Evolutionary conservation across 1,139 yeast genomes (phyloP).

Genomic region (Geotrichum restrictum): DNA sequence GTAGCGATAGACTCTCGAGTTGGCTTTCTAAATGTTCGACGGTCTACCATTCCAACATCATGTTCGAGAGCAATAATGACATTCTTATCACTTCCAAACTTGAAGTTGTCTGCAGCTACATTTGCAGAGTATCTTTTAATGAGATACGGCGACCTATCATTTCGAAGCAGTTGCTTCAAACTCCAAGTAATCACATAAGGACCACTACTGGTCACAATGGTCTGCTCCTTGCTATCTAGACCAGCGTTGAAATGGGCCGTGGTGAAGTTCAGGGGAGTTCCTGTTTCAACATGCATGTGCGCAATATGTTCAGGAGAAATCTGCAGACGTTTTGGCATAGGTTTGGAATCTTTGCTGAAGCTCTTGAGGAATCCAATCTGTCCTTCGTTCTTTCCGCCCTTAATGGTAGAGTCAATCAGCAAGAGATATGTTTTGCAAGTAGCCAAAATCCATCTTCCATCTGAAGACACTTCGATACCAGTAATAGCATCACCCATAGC

Average conservation of each 20-base stretch:
- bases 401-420: slow-evolving; percentile 61
- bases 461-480: slow-evolving; percentile 68
- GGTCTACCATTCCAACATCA: slow-evolving; percentile 65
- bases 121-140: slow-evolving; percentile 60
- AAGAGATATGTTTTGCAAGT: slow-evolving; percentile 70
- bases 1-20: slow-evolving; percentile 46
- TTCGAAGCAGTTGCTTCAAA: slow-evolving; percentile 54
- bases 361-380: slow-evolving; percentile 60
- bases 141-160: slow-evolving; percentile 54
- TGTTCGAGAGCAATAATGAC: slow-evolving; percentile 67
- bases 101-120: slow-evolving; percentile 75
- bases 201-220: slow-evolving; percentile 73
- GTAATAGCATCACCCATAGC: slow-evolving; percentile 72
- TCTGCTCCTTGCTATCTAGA: slow-evolving; percentile 56
- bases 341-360: slow-evolving; percentile 63
- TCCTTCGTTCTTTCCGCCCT: slow-evolving; percentile 59
- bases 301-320: slow-evolving; percentile 71
- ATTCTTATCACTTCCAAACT: slow-evolving; percentile 65
- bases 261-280: slow-evolving; percentile 56
- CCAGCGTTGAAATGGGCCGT: slow-evolving; percentile 76
- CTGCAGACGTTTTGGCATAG: slow-evolving; percentile 63
- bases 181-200: slow-evolving; percentile 82
- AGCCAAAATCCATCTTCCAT: slow-evolving; percentile 78
- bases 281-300: slow-evolving; percentile 53
- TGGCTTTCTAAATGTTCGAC: slow-evolving; percentile 56